Evolutionary conservation across 164 flowering plant species (phyloP).

Genomic region (Berberis vulgaris): DNA sequence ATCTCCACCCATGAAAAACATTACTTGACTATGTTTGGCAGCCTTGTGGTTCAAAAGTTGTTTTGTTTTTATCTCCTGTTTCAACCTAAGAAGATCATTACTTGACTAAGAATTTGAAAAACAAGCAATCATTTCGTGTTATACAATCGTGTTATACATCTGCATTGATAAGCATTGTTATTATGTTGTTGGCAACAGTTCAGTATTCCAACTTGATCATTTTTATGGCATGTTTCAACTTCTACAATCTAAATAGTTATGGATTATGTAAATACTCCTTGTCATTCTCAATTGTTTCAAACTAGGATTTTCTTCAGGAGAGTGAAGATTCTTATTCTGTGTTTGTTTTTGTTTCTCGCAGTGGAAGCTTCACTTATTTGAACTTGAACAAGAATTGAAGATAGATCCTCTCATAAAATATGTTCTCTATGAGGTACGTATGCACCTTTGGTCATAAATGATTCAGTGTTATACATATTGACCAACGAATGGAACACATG

Average conservation of each 20-base stretch:
- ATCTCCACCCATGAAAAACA: too few relatives aligned
- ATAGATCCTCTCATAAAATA: conserved; percentile 65
- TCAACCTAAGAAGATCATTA: too few relatives aligned
- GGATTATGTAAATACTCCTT: background rate
- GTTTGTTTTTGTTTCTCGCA: conserved; percentile 14
- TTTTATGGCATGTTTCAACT: background rate
- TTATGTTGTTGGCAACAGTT: too few relatives aligned
- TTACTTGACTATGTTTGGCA: too few relatives aligned
- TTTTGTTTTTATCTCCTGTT: too few relatives aligned
- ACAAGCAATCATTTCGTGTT: too few relatives aligned
- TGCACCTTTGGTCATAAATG: background rate
- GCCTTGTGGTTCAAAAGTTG: too few relatives aligned
- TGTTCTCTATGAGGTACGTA: conserved; percentile 74
- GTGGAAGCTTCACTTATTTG: conserved; percentile 96
- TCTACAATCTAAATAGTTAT: background rate
- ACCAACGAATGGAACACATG: background rate
- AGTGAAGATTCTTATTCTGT: too few relatives aligned
- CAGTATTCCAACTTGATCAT: too few relatives aligned
- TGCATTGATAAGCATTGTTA: too few relatives aligned
- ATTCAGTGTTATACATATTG: background rate
- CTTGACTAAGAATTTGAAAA: too few relatives aligned
- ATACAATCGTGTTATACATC: too few relatives aligned
- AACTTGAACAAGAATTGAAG: conserved; percentile 87
- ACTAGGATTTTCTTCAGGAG: background rate
- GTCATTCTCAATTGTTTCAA: background rate